A percentile compares a stretch with the other conserved stretches of the same genome.
These are phyloP conservation scores for Clathrus columnatus DNA, from an alignment of 768 basidiomycete genomes.

Conservation along the genomic window DNA sequence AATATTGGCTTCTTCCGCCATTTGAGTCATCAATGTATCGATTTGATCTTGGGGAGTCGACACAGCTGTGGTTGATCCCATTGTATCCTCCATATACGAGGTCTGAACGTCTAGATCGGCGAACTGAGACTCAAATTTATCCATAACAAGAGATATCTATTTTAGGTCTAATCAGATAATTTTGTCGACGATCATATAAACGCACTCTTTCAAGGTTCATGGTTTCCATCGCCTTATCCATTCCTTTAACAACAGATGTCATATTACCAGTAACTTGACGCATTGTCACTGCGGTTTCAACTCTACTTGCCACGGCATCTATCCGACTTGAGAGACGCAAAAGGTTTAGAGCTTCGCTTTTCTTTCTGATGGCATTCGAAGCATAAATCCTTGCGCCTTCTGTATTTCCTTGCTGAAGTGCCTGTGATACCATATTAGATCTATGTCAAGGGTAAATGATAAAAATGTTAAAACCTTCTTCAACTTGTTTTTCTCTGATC, in stretches of 20 bases:
- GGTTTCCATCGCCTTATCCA: conserved; percentile 98
- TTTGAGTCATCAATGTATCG: conserved; percentile 83
- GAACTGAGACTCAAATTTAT: conserved; percentile 96
- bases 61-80: conserved; percentile 86
- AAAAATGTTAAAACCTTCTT: conserved; percentile 64
- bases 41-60: conserved; percentile 97
- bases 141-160: conserved; percentile 97
- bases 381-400: conserved; percentile 98
- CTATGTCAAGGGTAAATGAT: not conserved
- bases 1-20: conserved; percentile 94
- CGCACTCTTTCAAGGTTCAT: conserved; percentile 96
- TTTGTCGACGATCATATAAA: conserved; percentile 10
- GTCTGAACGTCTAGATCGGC: conserved; percentile 97
- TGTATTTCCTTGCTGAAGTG: conserved; percentile 90
- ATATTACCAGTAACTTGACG: conserved; percentile 92
- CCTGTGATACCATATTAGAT: conserved; percentile 38
- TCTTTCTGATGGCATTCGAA: conserved; percentile 96
- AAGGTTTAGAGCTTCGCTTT: conserved; percentile 87
- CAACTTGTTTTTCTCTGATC: conserved; percentile 73
- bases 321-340: conserved; percentile 84
- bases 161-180: not conserved
- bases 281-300: conserved; percentile 99
- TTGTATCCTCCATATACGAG: conserved; percentile 95
- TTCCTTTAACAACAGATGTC: conserved; percentile 92
- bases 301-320: conserved; percentile 93